A percentile compares a stretch with the other conserved stretches of the same genome.
phyloP scores from a whole-genome alignment of 257 asterid species.

The Solanum infundibuliforme region DNA sequence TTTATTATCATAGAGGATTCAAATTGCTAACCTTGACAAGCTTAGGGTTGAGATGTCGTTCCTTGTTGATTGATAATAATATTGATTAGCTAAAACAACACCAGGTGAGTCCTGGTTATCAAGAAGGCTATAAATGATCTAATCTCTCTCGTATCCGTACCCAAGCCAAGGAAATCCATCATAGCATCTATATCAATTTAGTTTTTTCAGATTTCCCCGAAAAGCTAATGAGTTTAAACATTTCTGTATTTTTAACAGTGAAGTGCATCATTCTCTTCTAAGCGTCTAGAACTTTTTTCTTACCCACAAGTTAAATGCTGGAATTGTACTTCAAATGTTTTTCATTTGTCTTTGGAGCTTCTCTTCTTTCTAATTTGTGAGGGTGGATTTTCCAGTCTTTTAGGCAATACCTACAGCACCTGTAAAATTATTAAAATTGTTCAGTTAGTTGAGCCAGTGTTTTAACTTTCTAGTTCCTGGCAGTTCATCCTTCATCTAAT shows the following conservation, averaged over 20 bases:
- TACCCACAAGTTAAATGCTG: not conserved
- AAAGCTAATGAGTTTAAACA: no score
- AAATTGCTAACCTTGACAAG: not conserved
- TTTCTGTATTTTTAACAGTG: not conserved
- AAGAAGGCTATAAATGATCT: no score
- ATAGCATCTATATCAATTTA: no score
- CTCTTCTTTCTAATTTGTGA: not conserved
- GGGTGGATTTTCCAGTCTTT: not conserved
- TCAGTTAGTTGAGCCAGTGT: not conserved
- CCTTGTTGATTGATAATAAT: no score
- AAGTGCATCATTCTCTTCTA: not conserved
- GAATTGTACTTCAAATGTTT: not conserved
- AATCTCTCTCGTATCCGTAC: no score
- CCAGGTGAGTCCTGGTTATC: no score
- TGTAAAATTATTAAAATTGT: not conserved
- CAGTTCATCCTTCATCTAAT: not conserved
- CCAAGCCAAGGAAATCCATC: no score
- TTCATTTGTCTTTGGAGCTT: not conserved
- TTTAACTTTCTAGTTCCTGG: not conserved
- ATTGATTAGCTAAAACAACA: no score
- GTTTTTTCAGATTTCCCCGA: no score
- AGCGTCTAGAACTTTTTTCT: not conserved
- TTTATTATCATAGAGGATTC: not conserved
- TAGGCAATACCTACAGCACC: not conserved
- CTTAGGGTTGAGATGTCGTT: not conserved